Conservation (phyloP, 257 asterid genomes). For the Ajuga chamaepitys region DNA sequence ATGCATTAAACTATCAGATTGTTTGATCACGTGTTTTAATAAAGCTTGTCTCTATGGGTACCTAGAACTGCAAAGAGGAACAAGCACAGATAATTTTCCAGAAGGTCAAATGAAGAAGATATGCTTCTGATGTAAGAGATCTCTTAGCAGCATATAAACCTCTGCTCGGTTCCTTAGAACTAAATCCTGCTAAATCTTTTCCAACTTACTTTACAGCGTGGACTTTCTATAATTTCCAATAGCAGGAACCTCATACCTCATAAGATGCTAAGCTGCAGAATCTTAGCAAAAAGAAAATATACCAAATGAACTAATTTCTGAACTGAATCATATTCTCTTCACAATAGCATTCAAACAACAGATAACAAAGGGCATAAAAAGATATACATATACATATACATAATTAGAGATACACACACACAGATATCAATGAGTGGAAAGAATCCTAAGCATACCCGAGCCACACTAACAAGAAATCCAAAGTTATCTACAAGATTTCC, state of each 20-base stretch:
- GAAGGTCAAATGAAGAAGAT: too few species aligned
- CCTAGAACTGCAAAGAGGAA: not conserved
- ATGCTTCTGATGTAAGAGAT: too few species aligned
- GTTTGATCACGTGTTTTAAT: not conserved
- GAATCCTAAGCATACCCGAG: conserved; percentile 43
- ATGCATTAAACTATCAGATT: not conserved
- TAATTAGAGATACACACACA: not conserved
- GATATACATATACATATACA: not conserved
- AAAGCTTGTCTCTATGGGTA: not conserved
- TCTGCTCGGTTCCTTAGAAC: too few species aligned
- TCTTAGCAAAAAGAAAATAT: not conserved
- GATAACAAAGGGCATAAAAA: not conserved
- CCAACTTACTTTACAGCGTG: not conserved
- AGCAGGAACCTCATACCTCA: not conserved
- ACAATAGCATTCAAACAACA: not conserved
- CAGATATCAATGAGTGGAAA: not conserved
- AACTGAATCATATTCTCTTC: not conserved
- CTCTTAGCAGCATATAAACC: too few species aligned
- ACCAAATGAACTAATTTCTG: not conserved
- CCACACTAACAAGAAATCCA: conserved; percentile 61
- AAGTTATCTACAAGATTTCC: conserved; percentile 82
- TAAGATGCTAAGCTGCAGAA: not conserved
- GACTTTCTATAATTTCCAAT: not conserved
- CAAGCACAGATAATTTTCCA: too few species aligned
- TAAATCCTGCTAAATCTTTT: not conserved